These are phyloP conservation scores for Auricularia heimuer DNA, from an alignment of 768 basidiomycete species.

Conservation along the genomic window DNA sequence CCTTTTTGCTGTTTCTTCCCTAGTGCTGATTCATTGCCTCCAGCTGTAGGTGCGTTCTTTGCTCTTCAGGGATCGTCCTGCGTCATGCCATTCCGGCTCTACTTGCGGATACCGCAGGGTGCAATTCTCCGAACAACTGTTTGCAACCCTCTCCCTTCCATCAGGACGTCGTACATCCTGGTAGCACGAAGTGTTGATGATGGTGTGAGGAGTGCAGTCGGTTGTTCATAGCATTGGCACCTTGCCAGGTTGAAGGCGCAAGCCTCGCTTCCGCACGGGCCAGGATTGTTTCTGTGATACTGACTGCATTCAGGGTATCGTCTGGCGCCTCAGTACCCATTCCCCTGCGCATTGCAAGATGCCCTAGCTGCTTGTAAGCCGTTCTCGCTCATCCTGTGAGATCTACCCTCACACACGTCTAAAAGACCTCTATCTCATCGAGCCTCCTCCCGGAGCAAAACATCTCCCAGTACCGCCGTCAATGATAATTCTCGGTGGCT, in stretches of 20 bases:
- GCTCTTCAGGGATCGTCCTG: too few relatives aligned
- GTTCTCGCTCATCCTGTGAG: background rate
- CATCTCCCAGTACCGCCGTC: constrained; percentile 74
- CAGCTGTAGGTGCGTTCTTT: too few relatives aligned
- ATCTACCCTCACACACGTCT: background rate
- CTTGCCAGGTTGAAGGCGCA: too few relatives aligned
- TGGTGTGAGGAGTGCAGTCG: too few relatives aligned
- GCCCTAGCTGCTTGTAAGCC: constrained; percentile 72
- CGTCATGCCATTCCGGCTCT: too few relatives aligned
- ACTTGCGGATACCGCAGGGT: too few relatives aligned
- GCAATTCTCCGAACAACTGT: too few relatives aligned
- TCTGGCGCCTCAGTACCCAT: constrained; percentile 94
- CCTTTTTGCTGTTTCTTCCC: too few relatives aligned
- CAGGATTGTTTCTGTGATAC: background rate
- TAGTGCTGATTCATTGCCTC: background rate
- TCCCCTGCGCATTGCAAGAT: constrained; percentile 89
- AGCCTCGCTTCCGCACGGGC: background rate
- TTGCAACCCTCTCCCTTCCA: too few relatives aligned
- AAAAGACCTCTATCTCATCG: constrained; percentile 77
- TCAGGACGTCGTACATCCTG: too few relatives aligned
- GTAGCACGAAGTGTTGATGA: too few relatives aligned
- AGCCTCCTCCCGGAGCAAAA: constrained; percentile 68
- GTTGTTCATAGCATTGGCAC: too few relatives aligned
- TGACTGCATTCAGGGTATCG: constrained; percentile 23
- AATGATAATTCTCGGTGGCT: constrained; percentile 79